A percentile compares a stretch with the other conserved stretches of the same genome.
phyloP scores from a whole-genome alignment of 2,329 filamentous ascomycete species.

The Fragosphaeria purpurea region DNA sequence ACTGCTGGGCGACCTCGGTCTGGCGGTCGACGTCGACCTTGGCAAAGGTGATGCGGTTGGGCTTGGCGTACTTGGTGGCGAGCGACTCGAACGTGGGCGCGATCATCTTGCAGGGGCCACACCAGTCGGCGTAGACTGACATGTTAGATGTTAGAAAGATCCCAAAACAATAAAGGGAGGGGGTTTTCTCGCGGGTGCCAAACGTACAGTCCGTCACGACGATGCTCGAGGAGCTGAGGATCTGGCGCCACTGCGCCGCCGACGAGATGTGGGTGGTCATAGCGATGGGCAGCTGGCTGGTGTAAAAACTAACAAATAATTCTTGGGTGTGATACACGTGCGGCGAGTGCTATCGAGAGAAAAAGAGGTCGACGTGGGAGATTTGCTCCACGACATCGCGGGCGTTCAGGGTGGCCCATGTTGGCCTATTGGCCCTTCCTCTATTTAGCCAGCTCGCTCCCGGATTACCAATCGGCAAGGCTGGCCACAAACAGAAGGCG shows the following conservation, averaged over 20 bases:
- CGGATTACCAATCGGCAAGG: too few species aligned
- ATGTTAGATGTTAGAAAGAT: slow-evolving; percentile 10
- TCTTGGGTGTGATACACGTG: too few species aligned
- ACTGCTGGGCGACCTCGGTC: slow-evolving; percentile 62
- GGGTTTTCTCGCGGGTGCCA: not conserved
- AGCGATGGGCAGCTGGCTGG: too few species aligned
- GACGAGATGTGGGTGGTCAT: slow-evolving; percentile 54
- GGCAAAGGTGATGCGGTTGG: slow-evolving; percentile 75
- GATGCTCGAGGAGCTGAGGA: slow-evolving; percentile 63
- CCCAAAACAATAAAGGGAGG: slow-evolving; percentile 13
- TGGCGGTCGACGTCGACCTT: slow-evolving; percentile 89
- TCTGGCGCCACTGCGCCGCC: slow-evolving; percentile 57
- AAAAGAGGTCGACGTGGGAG: not conserved
- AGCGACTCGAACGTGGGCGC: slow-evolving; percentile 82
- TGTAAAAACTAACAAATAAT: too few species aligned
- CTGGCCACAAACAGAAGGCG: slow-evolving; percentile 16
- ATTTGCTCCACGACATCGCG: not conserved
- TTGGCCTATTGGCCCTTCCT: too few species aligned
- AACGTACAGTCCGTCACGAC: slow-evolving; percentile 76
- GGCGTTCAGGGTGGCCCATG: too few species aligned
- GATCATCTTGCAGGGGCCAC: slow-evolving; percentile 85
- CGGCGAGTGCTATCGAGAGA: not conserved
- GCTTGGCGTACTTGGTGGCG: slow-evolving; percentile 66
- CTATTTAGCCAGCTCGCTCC: not conserved
- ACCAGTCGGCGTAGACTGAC: slow-evolving; percentile 90